phyloP scores from a whole-genome alignment of 306 rosid genomes.

The Cucurbita ficifolia region DNA sequence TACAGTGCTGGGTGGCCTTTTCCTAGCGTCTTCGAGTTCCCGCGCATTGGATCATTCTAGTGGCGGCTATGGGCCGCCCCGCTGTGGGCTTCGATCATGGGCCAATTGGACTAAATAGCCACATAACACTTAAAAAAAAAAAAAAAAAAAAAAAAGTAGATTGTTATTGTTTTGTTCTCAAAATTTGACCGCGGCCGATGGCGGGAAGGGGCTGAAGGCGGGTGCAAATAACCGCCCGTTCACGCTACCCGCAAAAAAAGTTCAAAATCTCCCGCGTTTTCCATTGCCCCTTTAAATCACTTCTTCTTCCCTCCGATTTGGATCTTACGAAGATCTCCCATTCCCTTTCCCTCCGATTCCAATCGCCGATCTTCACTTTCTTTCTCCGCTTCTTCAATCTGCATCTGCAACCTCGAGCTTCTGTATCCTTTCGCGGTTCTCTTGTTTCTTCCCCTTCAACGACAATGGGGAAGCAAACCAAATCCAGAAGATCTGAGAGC shows the following conservation, averaged over 20 bases:
- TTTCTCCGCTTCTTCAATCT: neutral
- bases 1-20: neutral
- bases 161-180: neutral
- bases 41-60: neutral
- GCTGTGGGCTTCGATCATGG: no score
- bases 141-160: no score
- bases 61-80: neutral
- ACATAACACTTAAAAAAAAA: no score
- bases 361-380: neutral
- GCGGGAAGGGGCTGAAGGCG: neutral
- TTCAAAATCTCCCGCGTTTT: constrained; percentile 40
- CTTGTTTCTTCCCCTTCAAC: neutral
- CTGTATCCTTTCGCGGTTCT: neutral
- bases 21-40: neutral
- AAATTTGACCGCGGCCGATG: neutral
- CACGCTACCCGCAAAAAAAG: constrained; percentile 9
- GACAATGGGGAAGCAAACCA: constrained; percentile 51
- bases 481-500: constrained; percentile 20
- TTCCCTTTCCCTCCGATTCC: neutral
- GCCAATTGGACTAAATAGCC: no score
- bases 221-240: neutral
- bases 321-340: neutral
- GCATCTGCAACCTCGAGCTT: neutral
- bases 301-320: constrained; percentile 13
- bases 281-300: neutral